Conservation (phyloP, 805 yeast genomes). For the Cyberlindnera saturnus region DNA sequence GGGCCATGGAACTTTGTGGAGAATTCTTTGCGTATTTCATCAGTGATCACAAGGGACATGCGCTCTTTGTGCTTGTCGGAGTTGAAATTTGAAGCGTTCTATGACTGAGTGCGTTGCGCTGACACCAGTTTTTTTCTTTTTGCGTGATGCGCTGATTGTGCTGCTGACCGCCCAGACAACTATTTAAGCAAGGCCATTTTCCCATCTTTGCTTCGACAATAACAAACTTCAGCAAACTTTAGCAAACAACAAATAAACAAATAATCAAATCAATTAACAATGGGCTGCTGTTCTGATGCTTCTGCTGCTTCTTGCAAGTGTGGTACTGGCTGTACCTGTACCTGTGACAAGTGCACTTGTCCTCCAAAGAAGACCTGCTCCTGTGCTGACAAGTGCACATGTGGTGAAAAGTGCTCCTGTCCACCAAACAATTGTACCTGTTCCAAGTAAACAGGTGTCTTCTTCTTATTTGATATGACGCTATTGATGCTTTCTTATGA, state of each 20-base stretch:
- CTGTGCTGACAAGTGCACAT: slow-evolving; percentile 3
- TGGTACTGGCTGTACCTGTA: background rate
- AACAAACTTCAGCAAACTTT: background rate
- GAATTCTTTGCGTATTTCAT: no score
- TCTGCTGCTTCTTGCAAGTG: background rate
- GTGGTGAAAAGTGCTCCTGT: slow-evolving; percentile 4
- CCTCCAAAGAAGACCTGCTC: slow-evolving; percentile 1
- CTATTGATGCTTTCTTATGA: no score
- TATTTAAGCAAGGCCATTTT: background rate
- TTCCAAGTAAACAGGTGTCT: background rate
- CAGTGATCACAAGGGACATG: no score
- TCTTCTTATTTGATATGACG: no score
- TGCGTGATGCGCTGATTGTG: no score
- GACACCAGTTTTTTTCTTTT: no score
- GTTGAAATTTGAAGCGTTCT: no score
- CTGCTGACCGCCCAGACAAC: background rate
- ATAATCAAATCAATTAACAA: slow-evolving; percentile 1
- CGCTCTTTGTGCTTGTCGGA: no score
- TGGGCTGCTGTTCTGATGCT: slow-evolving; percentile 3
- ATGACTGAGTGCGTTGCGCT: no score
- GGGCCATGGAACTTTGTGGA: no score
- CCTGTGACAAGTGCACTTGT: slow-evolving; percentile 3
- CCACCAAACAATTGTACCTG: slow-evolving; percentile 2
- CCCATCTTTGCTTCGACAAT: background rate
- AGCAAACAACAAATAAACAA: background rate